Evolutionary conservation across 208 protist species (phyloP).

Genomic region (Phytomonas serpens): DNA sequence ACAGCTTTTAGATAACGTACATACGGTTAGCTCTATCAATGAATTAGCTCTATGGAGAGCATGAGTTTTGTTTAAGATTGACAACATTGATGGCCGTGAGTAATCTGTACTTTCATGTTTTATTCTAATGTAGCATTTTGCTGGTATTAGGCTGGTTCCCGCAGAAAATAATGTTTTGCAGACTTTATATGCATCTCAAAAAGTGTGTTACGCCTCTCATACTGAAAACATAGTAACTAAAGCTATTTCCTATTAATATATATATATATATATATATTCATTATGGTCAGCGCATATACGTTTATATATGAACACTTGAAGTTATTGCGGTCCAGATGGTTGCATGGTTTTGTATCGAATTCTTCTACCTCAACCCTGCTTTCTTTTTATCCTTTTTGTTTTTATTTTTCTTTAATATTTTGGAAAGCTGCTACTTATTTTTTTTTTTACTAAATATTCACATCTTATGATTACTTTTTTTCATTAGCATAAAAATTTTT

Average conservation of each 20-base stretch:
- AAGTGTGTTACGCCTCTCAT: background rate
- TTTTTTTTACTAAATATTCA: slow-evolving; percentile 8
- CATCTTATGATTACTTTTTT: slow-evolving; percentile 3
- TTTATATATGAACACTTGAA: background rate
- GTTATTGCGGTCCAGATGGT: background rate
- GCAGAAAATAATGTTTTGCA: background rate
- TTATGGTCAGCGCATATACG: background rate
- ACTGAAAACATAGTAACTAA: background rate
- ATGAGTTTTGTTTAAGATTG: background rate
- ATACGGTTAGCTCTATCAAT: background rate
- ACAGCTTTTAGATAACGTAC: background rate
- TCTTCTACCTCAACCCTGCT: background rate
- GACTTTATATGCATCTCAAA: background rate
- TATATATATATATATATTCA: background rate
- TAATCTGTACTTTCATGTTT: background rate
- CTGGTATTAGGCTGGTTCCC: background rate
- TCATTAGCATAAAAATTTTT: background rate
- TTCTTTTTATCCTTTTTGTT: slow-evolving; percentile 5
- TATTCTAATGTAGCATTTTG: background rate
- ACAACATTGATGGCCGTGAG: background rate
- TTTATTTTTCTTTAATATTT: background rate
- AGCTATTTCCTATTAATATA: background rate
- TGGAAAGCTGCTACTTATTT: background rate
- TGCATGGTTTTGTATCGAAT: background rate
- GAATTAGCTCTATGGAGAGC: background rate